These are phyloP conservation scores for Solanum chiquidenum DNA, from an alignment of 257 asterid species.

Conservation along the genomic window DNA sequence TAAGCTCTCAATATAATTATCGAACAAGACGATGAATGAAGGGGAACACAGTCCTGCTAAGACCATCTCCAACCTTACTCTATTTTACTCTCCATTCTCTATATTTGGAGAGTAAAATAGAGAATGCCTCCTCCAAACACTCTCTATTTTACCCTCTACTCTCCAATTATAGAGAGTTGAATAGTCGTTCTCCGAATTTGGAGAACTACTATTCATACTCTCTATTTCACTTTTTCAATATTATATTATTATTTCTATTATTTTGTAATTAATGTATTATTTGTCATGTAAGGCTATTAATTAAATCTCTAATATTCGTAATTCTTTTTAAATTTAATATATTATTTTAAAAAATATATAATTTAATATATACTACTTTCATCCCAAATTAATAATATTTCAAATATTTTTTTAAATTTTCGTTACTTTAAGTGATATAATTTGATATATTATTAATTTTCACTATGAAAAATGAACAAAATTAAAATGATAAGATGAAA, in stretches of 20 bases:
- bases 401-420: too few relatives aligned
- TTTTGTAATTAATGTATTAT: too few relatives aligned
- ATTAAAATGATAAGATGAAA: neutral
- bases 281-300: neutral
- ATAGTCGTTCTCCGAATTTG: neutral
- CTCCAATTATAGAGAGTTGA: neutral
- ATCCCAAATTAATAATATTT: neutral
- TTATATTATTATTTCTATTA: too few relatives aligned
- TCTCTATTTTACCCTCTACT: neutral
- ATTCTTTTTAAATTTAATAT: too few relatives aligned
- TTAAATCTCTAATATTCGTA: neutral
- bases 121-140: neutral
- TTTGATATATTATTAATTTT: neutral
- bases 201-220: neutral
- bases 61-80: neutral
- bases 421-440: neutral
- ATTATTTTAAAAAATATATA: too few relatives aligned
- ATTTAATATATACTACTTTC: neutral
- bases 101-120: neutral
- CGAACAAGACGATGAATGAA: neutral
- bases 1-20: neutral
- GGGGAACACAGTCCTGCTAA: neutral
- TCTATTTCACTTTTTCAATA: neutral
- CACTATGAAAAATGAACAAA: neutral
- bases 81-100: neutral